phyloP scores from a whole-genome alignment of 192 early-diverging fungal species.

The Irineochytrium annulatum region DNA sequence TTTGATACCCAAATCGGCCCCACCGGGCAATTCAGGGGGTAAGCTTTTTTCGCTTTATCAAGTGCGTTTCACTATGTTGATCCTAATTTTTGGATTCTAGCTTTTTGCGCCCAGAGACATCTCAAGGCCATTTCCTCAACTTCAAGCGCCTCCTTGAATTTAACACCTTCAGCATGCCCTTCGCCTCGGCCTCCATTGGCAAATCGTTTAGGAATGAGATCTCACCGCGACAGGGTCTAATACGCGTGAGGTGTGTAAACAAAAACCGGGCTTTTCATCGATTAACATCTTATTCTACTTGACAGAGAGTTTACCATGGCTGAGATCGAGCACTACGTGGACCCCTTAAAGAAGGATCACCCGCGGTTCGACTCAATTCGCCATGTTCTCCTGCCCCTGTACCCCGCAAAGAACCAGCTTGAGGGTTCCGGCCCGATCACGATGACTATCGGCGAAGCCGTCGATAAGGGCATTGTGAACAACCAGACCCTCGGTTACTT shows the following conservation, averaged over 20 bases:
- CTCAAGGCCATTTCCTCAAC: conserved; percentile 99
- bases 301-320: conserved; percentile 99
- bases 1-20: conserved; percentile 97
- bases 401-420: conserved; percentile 73
- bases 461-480: conserved; percentile 78
- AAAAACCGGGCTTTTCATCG: conserved; percentile 4
- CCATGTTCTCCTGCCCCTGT: conserved; percentile 70
- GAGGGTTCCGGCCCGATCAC: conserved; percentile 67
- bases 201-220: conserved; percentile 99
- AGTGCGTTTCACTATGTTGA: conserved; percentile 8
- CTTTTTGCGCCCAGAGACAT: conserved; percentile 97
- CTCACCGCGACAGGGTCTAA: conserved; percentile 86
- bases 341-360: conserved; percentile 90
- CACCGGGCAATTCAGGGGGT: conserved; percentile 89
- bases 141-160: conserved; percentile 95
- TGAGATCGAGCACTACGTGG: conserved; percentile 99
- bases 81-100: conserved; percentile 29
- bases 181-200: conserved; percentile 96
- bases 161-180: conserved; percentile 99
- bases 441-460: conserved; percentile 89
- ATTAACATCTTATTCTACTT: no score
- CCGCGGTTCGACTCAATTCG: conserved; percentile 83
- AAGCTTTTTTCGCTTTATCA: conserved; percentile 16
- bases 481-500: conserved; percentile 99
- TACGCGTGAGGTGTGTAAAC: conserved; percentile 78